A percentile compares a stretch with the other conserved stretches of the same genome.
Conservation (phyloP, 2,329 filamentous ascomycete species). For the Fusarium agapanthi region DNA sequence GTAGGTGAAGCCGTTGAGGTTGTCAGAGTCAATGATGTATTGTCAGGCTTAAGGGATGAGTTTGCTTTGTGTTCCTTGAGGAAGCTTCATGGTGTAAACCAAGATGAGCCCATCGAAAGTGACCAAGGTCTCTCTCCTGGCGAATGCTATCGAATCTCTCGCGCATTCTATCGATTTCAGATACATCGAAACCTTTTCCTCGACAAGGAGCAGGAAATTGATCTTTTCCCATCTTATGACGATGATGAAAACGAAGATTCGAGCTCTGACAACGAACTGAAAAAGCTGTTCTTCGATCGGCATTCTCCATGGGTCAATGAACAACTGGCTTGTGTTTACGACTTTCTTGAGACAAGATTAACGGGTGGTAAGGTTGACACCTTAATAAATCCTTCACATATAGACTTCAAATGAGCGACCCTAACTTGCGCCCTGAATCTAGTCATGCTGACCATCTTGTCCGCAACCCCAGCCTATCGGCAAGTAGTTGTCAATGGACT, state of each 20-base stretch:
- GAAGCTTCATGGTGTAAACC: slow-evolving; percentile 25
- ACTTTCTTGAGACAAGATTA: slow-evolving; percentile 31
- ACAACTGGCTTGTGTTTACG: slow-evolving; percentile 34
- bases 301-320: slow-evolving; percentile 39
- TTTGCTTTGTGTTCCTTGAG: slow-evolving; percentile 15
- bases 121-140: slow-evolving; percentile 1
- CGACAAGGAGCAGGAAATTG: background rate
- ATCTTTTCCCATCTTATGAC: background rate
- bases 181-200: slow-evolving; percentile 36
- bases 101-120: slow-evolving; percentile 1
- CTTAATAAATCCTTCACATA: background rate
- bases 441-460: slow-evolving; percentile 37
- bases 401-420: background rate
- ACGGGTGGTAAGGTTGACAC: slow-evolving; percentile 25
- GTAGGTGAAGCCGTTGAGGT: slow-evolving; percentile 28
- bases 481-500: slow-evolving; percentile 34
- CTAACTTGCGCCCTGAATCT: slow-evolving; percentile 4
- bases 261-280: background rate
- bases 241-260: background rate
- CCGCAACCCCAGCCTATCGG: slow-evolving; percentile 30
- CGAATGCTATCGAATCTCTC: slow-evolving; percentile 26
- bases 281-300: slow-evolving; percentile 34
- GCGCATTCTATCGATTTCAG: slow-evolving; percentile 37
- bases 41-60: slow-evolving; percentile 9
- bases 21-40: slow-evolving; percentile 17